phyloP scores from a whole-genome alignment of 208 protist genomes.

The Acanthamoeba polyphaga region DNA sequence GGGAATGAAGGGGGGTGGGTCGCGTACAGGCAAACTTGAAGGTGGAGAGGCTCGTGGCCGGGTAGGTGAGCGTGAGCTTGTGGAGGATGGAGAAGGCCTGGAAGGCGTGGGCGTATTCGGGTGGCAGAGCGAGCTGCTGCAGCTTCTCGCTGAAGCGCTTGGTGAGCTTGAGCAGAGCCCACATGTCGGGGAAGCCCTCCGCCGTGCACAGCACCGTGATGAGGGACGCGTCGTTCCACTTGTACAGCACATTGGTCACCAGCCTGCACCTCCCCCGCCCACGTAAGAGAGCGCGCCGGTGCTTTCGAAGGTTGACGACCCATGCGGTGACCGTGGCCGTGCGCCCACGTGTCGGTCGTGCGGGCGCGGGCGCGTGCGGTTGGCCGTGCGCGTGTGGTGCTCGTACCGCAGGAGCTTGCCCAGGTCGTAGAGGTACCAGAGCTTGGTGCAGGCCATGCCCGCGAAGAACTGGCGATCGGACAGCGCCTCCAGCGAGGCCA shows the following conservation, averaged over 20 bases:
- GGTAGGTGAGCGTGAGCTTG: constrained; percentile 1
- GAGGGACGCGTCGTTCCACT: constrained; percentile 34
- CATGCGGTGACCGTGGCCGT: no score
- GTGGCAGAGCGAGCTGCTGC: background rate
- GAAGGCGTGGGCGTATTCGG: constrained; percentile 46
- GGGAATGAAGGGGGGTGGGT: background rate
- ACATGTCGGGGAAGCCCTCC: constrained; percentile 52
- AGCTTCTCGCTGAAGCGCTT: constrained; percentile 29
- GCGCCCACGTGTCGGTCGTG: no score
- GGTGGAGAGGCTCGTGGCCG: constrained; percentile 7
- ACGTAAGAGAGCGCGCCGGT: background rate
- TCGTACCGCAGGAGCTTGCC: constrained; percentile 16
- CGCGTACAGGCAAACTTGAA: constrained; percentile 71
- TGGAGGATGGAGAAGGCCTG: constrained; percentile 37
- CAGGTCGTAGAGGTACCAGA: constrained; percentile 70
- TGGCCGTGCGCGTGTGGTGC: background rate
- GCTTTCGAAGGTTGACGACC: no score
- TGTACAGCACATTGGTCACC: constrained; percentile 66
- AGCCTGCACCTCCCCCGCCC: background rate
- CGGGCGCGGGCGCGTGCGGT: no score
- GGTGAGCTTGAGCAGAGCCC: constrained; percentile 37
- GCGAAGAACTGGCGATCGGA: constrained; percentile 24
- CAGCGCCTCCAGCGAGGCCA: background rate
- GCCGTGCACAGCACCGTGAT: constrained; percentile 54
- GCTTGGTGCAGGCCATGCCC: constrained; percentile 55